Evolutionary conservation across 2,329 filamentous ascomycete genomes (phyloP).

Genomic region (Tolypocladium guangdongense): DNA sequence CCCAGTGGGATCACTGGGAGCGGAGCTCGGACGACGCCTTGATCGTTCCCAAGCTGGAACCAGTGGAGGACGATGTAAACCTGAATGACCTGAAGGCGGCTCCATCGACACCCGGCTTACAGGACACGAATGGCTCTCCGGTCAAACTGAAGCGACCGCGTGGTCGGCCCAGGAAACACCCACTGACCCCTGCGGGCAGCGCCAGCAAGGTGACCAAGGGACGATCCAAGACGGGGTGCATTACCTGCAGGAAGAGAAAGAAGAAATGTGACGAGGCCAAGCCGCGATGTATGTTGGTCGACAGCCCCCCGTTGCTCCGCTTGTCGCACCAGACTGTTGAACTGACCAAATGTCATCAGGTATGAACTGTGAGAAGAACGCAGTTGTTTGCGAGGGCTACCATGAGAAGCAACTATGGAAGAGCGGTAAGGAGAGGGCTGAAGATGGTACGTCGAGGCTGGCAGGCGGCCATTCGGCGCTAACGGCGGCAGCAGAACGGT

Average conservation of each 20-base stretch:
- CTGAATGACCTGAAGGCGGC: slow-evolving; percentile 40
- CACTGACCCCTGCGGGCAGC: slow-evolving; percentile 45
- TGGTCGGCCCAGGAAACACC: slow-evolving; percentile 75
- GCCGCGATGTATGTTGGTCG: slow-evolving; percentile 40
- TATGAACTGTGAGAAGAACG: slow-evolving; percentile 87
- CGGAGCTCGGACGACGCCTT: slow-evolving; percentile 33
- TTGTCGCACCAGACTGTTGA: neutral
- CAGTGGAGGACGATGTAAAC: slow-evolving; percentile 43
- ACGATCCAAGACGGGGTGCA: slow-evolving; percentile 57
- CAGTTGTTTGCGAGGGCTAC: slow-evolving; percentile 83
- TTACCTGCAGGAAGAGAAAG: slow-evolving; percentile 57
- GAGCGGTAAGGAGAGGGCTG: slow-evolving; percentile 66
- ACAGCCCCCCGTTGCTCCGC: neutral
- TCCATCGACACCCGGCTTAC: slow-evolving; percentile 11
- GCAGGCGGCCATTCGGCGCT: neutral
- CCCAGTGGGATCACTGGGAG: slow-evolving; percentile 41
- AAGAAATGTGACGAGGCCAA: slow-evolving; percentile 65
- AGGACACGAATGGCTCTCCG: slow-evolving; percentile 13
- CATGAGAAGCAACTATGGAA: slow-evolving; percentile 80
- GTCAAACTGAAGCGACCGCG: slow-evolving; percentile 53
- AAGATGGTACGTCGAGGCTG: slow-evolving; percentile 43
- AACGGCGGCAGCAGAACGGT: slow-evolving; percentile 29
- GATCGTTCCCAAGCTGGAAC: slow-evolving; percentile 44
- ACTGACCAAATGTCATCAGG: slow-evolving; percentile 33
- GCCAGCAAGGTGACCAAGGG: slow-evolving; percentile 68